These are phyloP conservation scores for Cladosporium austrohemisphaericum DNA, from an alignment of 2,329 filamentous ascomycete genomes.

Conservation along the genomic window DNA sequence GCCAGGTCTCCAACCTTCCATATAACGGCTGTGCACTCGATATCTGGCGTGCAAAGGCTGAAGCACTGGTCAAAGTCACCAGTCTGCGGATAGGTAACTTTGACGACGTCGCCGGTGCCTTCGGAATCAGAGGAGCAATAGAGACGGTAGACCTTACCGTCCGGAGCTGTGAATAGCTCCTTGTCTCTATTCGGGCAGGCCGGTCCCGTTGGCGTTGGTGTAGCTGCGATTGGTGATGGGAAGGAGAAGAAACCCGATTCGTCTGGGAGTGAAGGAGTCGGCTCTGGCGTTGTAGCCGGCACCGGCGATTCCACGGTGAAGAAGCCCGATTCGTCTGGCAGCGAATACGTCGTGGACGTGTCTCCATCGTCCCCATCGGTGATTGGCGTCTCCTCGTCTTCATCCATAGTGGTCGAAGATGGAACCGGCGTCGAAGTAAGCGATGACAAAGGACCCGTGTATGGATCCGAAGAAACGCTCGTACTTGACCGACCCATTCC, in stretches of 20 bases:
- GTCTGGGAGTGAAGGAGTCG: too few species aligned
- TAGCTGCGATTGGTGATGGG: background rate
- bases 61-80: background rate
- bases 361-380: too few species aligned
- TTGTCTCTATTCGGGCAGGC: constrained; percentile 9
- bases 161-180: constrained; percentile 6
- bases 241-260: too few species aligned
- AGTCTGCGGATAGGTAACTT: background rate
- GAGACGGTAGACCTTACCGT: constrained; percentile 4
- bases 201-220: background rate
- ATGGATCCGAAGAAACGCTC: constrained; percentile 19
- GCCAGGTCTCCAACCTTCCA: background rate
- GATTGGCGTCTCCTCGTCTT: too few species aligned
- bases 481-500: constrained; percentile 29
- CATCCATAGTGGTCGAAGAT: too few species aligned
- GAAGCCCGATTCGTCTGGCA: too few species aligned
- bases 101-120: background rate
- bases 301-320: too few species aligned
- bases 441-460: constrained; percentile 29
- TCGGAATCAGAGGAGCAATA: constrained; percentile 16
- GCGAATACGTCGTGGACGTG: background rate
- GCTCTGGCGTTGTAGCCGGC: too few species aligned
- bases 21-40: background rate
- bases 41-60: background rate
- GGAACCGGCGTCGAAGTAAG: constrained; percentile 5